phyloP scores from a whole-genome alignment of 1,284 basidiomycete genomes.

The Ceratobasidium papillatum region DNA sequence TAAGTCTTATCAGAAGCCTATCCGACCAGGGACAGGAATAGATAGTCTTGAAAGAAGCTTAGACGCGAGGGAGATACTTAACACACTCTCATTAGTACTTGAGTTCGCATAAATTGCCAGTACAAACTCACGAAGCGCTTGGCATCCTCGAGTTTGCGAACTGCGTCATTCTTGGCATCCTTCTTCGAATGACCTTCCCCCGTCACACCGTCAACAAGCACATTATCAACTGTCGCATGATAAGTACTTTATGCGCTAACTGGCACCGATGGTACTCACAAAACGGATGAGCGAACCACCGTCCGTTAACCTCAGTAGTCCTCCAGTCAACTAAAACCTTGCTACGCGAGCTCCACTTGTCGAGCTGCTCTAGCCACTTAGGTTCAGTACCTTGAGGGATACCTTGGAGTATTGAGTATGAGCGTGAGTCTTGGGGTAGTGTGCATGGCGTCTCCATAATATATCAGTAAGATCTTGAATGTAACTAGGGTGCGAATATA shows the following conservation, averaged over 20 bases:
- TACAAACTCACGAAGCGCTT: not conserved
- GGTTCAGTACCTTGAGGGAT: not conserved
- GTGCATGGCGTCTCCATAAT: no score
- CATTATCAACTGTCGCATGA: not conserved
- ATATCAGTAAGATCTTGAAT: no score
- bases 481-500: no score
- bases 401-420: no score
- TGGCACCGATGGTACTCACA: not conserved
- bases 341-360: not conserved
- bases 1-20: no score
- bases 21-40: no score
- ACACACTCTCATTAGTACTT: no score
- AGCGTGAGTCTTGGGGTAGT: no score
- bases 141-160: not conserved
- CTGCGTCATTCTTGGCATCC: not conserved
- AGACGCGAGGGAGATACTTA: no score
- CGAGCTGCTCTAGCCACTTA: not conserved
- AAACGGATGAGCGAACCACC: not conserved
- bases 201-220: not conserved
- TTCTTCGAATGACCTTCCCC: not conserved
- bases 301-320: not conserved
- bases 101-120: no score
- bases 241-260: no score
- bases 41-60: no score
- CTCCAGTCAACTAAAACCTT: not conserved